Conservation (phyloP, 345 rosid genomes). For the Citrus trifoliata region DNA sequence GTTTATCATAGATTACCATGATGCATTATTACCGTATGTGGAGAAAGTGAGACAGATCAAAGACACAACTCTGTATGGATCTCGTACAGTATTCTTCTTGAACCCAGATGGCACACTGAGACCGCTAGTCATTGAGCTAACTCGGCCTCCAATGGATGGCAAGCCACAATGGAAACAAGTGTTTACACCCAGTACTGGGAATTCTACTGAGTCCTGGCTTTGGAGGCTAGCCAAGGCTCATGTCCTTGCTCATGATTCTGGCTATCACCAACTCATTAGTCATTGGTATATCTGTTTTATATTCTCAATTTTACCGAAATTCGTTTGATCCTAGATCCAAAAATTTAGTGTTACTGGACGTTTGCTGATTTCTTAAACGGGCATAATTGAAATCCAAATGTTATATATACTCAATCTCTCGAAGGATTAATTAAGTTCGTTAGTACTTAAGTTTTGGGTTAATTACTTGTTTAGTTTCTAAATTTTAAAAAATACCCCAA, state of each 20-base stretch:
- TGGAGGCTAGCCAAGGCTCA: slow-evolving; percentile 81
- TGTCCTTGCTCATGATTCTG: slow-evolving; percentile 65
- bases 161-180: slow-evolving; percentile 69
- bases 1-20: slow-evolving; percentile 63
- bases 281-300: slow-evolving; percentile 49
- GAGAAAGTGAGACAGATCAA: slow-evolving; percentile 51
- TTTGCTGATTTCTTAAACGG: no score
- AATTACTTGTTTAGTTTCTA: no score
- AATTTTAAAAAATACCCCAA: no score
- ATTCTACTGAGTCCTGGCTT: slow-evolving; percentile 58
- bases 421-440: no score
- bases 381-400: no score
- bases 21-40: slow-evolving; percentile 58
- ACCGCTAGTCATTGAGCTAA: slow-evolving; percentile 64
- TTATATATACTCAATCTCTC: no score
- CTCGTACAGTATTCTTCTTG: slow-evolving; percentile 62
- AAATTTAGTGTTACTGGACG: no score
- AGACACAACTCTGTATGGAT: slow-evolving; percentile 54
- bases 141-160: slow-evolving; percentile 52
- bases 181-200: slow-evolving; percentile 29
- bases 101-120: slow-evolving; percentile 46
- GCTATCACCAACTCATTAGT: slow-evolving; percentile 65
- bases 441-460: no score
- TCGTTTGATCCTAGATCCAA: no score
- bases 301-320: background rate